Percentiles rank a stretch among this genome's conserved stretches.
Evolutionary conservation across 352 stramenopile genomes (phyloP).

Genomic region (Globisporangium irregulare): DNA sequence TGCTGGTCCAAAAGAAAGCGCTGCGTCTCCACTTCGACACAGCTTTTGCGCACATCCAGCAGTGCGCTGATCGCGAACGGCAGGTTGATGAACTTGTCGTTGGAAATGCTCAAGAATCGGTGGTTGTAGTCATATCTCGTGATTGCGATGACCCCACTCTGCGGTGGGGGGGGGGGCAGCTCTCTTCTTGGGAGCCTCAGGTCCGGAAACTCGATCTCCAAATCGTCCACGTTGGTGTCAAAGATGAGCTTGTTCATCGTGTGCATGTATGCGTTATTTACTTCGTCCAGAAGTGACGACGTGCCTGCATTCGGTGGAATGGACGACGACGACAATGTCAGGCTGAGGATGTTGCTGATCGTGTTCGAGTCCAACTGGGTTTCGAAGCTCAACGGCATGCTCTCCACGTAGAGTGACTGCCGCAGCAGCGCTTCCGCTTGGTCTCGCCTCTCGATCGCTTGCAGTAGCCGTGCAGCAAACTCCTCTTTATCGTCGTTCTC

Average conservation of each 20-base stretch:
- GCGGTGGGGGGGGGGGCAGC: slow-evolving; percentile 24
- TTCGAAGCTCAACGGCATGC: slow-evolving; percentile 69
- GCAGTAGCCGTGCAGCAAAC: slow-evolving; percentile 45
- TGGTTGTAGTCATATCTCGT: slow-evolving; percentile 69
- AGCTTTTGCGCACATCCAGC: slow-evolving; percentile 68
- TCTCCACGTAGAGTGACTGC: slow-evolving; percentile 66
- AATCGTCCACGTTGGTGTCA: slow-evolving; percentile 63
- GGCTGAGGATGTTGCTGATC: slow-evolving; percentile 72
- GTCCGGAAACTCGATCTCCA: slow-evolving; percentile 54
- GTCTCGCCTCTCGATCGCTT: slow-evolving; percentile 38
- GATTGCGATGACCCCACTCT: slow-evolving; percentile 53
- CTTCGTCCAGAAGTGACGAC: slow-evolving; percentile 80
- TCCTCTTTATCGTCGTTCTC: slow-evolving; percentile 46
- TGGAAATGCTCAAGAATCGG: slow-evolving; percentile 53
- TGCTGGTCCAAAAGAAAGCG: slow-evolving; percentile 73
- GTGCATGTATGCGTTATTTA: slow-evolving; percentile 90
- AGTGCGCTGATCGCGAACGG: slow-evolving; percentile 67
- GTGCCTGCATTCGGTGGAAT: slow-evolving; percentile 53
- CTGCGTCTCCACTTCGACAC: slow-evolving; percentile 55
- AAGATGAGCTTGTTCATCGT: slow-evolving; percentile 94
- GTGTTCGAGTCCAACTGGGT: slow-evolving; percentile 61
- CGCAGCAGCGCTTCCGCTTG: slow-evolving; percentile 66
- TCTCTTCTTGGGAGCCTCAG: slow-evolving; percentile 37
- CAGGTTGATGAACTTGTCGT: slow-evolving; percentile 69
- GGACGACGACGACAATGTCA: slow-evolving; percentile 55